Base-by-base conservation (phyloP, 768 basidiomycete genomes). In the Candolleomyces efflorescens region DNA sequence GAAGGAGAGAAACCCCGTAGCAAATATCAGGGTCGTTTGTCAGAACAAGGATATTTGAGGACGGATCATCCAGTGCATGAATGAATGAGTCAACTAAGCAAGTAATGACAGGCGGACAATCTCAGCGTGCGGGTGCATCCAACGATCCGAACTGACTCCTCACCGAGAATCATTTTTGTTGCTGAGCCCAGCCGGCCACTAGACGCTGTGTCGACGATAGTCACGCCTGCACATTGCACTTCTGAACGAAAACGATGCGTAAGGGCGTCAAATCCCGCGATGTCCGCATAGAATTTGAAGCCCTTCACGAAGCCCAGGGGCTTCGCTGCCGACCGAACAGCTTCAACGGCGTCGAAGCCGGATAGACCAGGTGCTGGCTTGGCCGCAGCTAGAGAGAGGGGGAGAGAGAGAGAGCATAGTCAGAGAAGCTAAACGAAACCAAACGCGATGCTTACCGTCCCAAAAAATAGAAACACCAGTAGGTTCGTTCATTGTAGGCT, bases 1-100 rank as follows among this genome's bases (percentile, higher is more conserved):
- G 69, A 6, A 81, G 64, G 41, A 72, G 68, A 3, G 79, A 76
- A 18, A 78, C 59, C 1, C 75, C 75, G 63, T 78, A 81, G 0
- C 75, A 71, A 54, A 77, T 75, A 58, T 79, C 78, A 13, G 72
- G 65, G 64, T 82, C 78, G 0, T 73, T 74, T 5, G 79, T 72
- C 50, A 82, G 79, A 11, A 83, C 66, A 23, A 82, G 54, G 39
- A 82, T 69, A 20, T 75, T 67, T 5, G 78, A 76, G 4, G 74
- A 64, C 9, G 75, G 71, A 55, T 74, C 75, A 60, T 82, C 82
- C 44, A 79, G 69, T 11, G 72, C 73, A 59, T 71, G 61, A n/a
- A 62, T 23, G 36, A 66, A 62, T 63, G 68, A 61, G 49, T 68
- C 65, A 45, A 65, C 66, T 69, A 20, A 37, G 22, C 26, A 22